Percentiles rank a stretch among this genome's conserved stretches.
Evolutionary conservation across 306 rosid genomes (phyloP).

Genomic region (Vicia faba): DNA sequence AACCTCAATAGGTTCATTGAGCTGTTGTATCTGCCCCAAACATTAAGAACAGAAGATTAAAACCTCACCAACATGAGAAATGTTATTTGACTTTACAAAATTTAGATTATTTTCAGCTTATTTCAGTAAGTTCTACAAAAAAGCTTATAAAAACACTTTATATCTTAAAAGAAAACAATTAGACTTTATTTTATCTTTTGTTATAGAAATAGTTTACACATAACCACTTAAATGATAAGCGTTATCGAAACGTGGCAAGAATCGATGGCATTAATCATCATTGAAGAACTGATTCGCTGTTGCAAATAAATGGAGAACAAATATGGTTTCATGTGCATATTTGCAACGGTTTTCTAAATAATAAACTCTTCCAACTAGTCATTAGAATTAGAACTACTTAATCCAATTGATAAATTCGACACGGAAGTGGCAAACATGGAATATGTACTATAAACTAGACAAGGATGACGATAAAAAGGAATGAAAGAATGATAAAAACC

Average conservation of each 20-base stretch:
- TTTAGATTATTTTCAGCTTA: too few species aligned
- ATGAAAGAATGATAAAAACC: conserved; percentile 72
- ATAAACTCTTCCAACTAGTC: conserved; percentile 13
- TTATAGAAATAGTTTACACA: background rate
- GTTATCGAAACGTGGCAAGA: background rate
- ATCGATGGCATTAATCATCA: background rate
- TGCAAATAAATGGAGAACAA: background rate
- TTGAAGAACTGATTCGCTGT: background rate
- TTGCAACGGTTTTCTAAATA: background rate
- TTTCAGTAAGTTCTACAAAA: too few species aligned
- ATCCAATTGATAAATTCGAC: conserved; percentile 24
- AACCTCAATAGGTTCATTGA: conserved; percentile 78
- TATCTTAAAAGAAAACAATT: too few species aligned
- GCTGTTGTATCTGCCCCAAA: conserved; percentile 75
- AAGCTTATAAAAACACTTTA: too few species aligned
- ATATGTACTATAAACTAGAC: conserved; percentile 34
- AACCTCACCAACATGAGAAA: conserved; percentile 28
- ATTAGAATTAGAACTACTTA: conserved; percentile 27
- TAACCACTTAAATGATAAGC: background rate
- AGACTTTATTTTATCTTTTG: background rate
- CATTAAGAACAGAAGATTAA: conserved; percentile 33
- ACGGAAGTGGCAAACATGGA: conserved; percentile 19
- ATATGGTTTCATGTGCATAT: background rate
- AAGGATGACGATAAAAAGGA: conserved; percentile 6
- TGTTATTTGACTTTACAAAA: background rate